Evolutionary conservation across 768 basidiomycete species (phyloP).

Genomic region (Trametes villosa): DNA sequence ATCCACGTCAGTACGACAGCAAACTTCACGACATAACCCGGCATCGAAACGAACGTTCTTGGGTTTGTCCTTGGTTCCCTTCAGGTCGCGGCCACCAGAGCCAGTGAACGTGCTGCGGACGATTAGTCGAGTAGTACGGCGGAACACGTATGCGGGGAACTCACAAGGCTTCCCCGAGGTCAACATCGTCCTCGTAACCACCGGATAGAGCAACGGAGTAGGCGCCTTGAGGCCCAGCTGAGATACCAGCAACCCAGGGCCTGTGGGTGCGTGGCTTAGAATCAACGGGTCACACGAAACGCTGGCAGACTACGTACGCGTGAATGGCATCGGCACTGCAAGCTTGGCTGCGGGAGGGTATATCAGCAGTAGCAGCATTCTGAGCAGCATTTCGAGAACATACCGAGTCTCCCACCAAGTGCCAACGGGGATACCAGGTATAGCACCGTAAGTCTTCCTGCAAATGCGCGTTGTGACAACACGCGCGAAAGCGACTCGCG

Average conservation of each 20-base stretch:
- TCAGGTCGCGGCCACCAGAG: conserved; percentile 85
- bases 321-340: conserved; percentile 84
- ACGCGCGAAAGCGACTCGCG: neutral
- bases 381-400: conserved; percentile 20
- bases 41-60: conserved; percentile 67
- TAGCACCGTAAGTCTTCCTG: conserved; percentile 79
- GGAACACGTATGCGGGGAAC: conserved; percentile 35
- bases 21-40: neutral
- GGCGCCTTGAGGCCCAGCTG: conserved; percentile 67
- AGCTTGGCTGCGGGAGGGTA: conserved; percentile 42
- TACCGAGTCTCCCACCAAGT: conserved; percentile 81
- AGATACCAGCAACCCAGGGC: conserved; percentile 85
- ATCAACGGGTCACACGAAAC: neutral
- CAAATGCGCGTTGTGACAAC: neutral
- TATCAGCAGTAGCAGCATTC: neutral
- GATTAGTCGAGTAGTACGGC: neutral
- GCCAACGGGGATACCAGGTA: conserved; percentile 79
- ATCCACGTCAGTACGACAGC: neutral
- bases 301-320: conserved; percentile 61
- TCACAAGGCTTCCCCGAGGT: conserved; percentile 81
- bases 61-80: conserved; percentile 77
- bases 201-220: conserved; percentile 89
- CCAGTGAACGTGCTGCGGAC: conserved; percentile 74
- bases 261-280: conserved; percentile 41
- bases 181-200: conserved; percentile 86